Conservation (phyloP, 176 grass and related monocot genomes). For the Cocos nucifera region DNA sequence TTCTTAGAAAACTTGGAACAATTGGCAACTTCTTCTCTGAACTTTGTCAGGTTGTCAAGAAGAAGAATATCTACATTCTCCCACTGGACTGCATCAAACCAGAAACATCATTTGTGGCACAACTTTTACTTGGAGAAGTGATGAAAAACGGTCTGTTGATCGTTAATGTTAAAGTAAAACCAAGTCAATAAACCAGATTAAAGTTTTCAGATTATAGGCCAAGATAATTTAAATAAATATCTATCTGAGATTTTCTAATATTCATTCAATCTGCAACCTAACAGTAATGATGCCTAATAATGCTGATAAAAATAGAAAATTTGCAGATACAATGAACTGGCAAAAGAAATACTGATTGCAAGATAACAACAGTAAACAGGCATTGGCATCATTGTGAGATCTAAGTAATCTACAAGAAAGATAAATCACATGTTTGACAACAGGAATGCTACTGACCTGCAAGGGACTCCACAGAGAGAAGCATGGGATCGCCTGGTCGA, state of each 20-base stretch:
- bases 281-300: too few relatives aligned
- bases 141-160: constrained; percentile 67
- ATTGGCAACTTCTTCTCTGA: constrained; percentile 80
- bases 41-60: constrained; percentile 66
- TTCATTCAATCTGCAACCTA: too few relatives aligned
- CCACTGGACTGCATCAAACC: constrained; percentile 26
- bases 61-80: constrained; percentile 45
- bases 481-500: constrained; percentile 30
- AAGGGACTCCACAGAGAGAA: constrained; percentile 44
- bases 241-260: too few relatives aligned
- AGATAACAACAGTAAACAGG: neutral
- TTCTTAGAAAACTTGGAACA: constrained; percentile 58
- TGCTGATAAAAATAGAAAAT: constrained; percentile 3
- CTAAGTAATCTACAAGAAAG: constrained; percentile 1
- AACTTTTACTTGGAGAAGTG: constrained; percentile 65
- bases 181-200: constrained; percentile 9
- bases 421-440: constrained; percentile 6
- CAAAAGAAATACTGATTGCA: too few relatives aligned
- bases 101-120: constrained; percentile 32
- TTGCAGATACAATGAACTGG: neutral
- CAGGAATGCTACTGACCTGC: constrained; percentile 45
- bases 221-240: neutral
- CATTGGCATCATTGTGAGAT: neutral
- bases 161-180: neutral
- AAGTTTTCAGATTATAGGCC: constrained; percentile 4